Evolutionary conservation across 2,329 filamentous ascomycete species (phyloP), one percentile per base, ranked within the genome.

Genomic region (Diplodia mutila): DNA sequence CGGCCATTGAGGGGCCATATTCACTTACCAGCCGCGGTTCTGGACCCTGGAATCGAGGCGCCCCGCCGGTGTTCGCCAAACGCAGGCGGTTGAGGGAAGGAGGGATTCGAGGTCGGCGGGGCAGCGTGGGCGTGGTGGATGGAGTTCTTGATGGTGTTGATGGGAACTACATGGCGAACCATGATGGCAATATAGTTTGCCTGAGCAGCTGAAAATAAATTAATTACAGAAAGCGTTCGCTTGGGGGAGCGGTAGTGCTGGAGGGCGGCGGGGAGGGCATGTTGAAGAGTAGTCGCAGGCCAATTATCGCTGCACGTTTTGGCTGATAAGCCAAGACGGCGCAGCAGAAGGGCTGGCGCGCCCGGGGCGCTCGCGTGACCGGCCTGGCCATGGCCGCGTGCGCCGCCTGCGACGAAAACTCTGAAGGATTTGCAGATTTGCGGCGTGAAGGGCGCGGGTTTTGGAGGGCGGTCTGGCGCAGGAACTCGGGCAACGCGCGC

Each of bases 1-100:
- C 5, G 42, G 46, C 42, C 59, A 63, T 63, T 65, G 61, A 42
- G 4, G 49, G 61, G 7, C 48, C 18, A 18, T 21, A 48, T 67
- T 49, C 53, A 61, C 77, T 70, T 75, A 79, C 78, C 77, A 68
- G 78, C 78, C 69, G 75, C 77, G 32, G 78, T 80, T 34, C 74
- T 69, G 66, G 79, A 79, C 12, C 78, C 78, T 39, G 78, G 78
- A 68, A 80, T 63, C 21, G 51, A 57, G 23, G 66, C 54, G n/a
- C 59, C 59, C 3, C 66, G 32, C 21, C 66, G 34, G 37, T 67
- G 66, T 37, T 67, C 66, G 25, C 66, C 66, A 67, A 67, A 67
- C 34, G 65, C 53, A n/a, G 53, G 64, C 16, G 52, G 64, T 63
- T 51, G 42, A 12, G 59, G 14, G 46, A 51, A 23, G 2, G 46